phyloP scores from a whole-genome alignment of 768 basidiomycete species.

The Suillus hirtellus region DNA sequence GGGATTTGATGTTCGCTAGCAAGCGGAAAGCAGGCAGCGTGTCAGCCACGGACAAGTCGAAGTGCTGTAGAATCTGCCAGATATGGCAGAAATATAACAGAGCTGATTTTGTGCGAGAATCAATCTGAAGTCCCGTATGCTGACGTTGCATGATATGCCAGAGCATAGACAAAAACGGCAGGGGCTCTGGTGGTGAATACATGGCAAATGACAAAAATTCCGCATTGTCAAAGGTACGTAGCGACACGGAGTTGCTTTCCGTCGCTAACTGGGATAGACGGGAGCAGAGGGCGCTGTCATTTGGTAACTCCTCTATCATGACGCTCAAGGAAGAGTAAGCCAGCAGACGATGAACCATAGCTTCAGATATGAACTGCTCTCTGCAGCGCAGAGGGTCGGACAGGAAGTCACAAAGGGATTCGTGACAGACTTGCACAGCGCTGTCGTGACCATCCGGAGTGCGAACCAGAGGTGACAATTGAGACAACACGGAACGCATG shows the following conservation, averaged over 20 bases:
- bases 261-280: background rate
- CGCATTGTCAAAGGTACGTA: background rate
- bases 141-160: background rate
- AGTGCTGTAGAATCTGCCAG: slow-evolving; percentile 1
- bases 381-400: background rate
- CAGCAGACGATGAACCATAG: background rate
- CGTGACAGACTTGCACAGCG: background rate
- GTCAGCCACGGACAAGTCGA: background rate
- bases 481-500: background rate
- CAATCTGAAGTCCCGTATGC: background rate
- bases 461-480: background rate
- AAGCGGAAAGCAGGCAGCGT: background rate
- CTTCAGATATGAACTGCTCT: background rate
- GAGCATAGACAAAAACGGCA: background rate
- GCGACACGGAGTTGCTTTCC: no score
- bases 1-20: background rate
- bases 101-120: background rate
- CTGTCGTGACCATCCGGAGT: background rate
- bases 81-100: background rate
- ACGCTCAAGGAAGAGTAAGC: background rate
- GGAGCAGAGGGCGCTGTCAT: background rate
- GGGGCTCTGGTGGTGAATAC: background rate
- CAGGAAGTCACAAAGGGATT: background rate
- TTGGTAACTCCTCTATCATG: background rate
- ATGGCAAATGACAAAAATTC: background rate